These are phyloP conservation scores for Fusarium lateritium DNA, from an alignment of 2,329 filamentous ascomycete genomes.

Conservation along the genomic window DNA sequence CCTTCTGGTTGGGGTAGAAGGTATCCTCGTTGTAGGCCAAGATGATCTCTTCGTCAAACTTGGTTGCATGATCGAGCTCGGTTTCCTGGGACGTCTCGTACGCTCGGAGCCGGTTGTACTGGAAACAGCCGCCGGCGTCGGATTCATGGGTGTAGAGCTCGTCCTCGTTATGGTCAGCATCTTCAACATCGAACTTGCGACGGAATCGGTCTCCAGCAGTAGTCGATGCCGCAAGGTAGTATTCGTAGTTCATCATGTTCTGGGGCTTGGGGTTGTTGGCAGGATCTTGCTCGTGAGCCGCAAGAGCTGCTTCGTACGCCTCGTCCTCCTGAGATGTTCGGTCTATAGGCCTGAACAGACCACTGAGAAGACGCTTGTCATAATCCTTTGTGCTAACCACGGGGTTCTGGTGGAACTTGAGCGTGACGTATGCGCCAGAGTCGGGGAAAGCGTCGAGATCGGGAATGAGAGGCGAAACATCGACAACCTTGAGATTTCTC, in stretches of 20 bases:
- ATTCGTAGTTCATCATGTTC: constrained; percentile 75
- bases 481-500: constrained; percentile 70
- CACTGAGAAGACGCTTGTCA: constrained; percentile 73
- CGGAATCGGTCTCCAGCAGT: constrained; percentile 69
- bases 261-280: constrained; percentile 68
- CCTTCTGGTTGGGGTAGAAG: constrained; percentile 66
- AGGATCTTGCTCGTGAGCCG: constrained; percentile 71
- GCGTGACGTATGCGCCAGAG: constrained; percentile 76
- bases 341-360: constrained; percentile 73
- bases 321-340: constrained; percentile 68
- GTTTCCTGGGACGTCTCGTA: constrained; percentile 75
- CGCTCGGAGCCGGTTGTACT: constrained; percentile 72
- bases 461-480: constrained; percentile 73
- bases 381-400: constrained; percentile 67
- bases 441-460: constrained; percentile 79
- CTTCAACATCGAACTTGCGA: constrained; percentile 71
- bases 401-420: constrained; percentile 78
- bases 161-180: constrained; percentile 68
- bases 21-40: constrained; percentile 70
- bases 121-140: constrained; percentile 66
- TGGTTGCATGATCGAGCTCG: constrained; percentile 69
- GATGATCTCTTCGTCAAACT: constrained; percentile 76
- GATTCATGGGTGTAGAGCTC: constrained; percentile 68
- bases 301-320: constrained; percentile 64
- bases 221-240: constrained; percentile 70